Conservation (phyloP, 495 filamentous ascomycete species). For the Collariella sp. region DNA sequence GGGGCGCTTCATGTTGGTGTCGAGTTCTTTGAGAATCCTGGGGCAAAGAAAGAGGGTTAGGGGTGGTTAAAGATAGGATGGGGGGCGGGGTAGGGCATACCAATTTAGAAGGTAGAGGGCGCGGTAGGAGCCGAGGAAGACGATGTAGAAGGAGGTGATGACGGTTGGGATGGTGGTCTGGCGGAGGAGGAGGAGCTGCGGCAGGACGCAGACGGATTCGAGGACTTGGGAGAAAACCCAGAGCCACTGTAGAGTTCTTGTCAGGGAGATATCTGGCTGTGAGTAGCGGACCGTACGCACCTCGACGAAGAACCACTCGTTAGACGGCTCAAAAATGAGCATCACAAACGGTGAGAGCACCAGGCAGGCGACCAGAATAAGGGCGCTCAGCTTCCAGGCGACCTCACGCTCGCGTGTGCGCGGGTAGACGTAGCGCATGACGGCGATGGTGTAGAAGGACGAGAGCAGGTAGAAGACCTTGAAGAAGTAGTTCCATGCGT, state of each 20-base stretch:
- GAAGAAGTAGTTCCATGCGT: slow-evolving; percentile 58
- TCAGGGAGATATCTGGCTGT: neutral
- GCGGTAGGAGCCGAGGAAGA: slow-evolving; percentile 82
- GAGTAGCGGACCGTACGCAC: slow-evolving; percentile 33
- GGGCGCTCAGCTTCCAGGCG: slow-evolving; percentile 77
- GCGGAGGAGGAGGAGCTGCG: slow-evolving; percentile 82
- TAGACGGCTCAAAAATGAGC: slow-evolving; percentile 47
- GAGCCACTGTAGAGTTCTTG: slow-evolving; percentile 43
- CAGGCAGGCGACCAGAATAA: slow-evolving; percentile 50
- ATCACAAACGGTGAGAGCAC: slow-evolving; percentile 58
- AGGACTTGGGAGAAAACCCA: slow-evolving; percentile 86
- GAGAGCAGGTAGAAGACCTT: slow-evolving; percentile 83
- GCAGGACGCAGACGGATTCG: slow-evolving; percentile 83
- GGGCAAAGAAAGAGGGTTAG: no score
- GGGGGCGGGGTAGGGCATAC: no score
- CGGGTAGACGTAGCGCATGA: slow-evolving; percentile 82
- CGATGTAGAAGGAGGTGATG: slow-evolving; percentile 88
- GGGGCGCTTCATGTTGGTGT: slow-evolving; percentile 45
- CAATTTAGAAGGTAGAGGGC: slow-evolving; percentile 88
- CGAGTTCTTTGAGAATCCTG: slow-evolving; percentile 56
- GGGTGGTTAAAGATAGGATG: no score
- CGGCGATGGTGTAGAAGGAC: slow-evolving; percentile 75
- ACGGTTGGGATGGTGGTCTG: slow-evolving; percentile 94
- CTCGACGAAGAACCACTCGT: slow-evolving; percentile 43
- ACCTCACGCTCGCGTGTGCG: slow-evolving; percentile 83